Evolutionary conservation across 345 rosid genomes (phyloP), one percentile per base, ranked within the genome.

Genomic region (Dipteronia dyeriana): DNA sequence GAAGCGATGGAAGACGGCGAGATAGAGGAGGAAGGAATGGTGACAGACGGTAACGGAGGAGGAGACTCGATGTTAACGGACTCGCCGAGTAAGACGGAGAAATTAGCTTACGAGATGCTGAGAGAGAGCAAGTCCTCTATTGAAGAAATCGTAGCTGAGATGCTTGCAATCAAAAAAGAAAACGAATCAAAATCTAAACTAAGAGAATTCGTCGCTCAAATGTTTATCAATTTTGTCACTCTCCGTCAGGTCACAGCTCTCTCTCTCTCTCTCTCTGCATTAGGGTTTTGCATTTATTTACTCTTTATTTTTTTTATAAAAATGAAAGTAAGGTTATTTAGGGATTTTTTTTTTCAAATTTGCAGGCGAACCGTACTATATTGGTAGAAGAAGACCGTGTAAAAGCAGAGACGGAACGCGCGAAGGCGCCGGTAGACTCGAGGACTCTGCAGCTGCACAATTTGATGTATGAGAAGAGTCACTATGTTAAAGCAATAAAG

Each of bases 381-480:
- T 83, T 94, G 78, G 76, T 80, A 59, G 94, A 92, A 80, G 98
- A 96, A 84, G 98, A 92, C 70, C 85, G 81, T 61, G 89, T 83
- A 75, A 96, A 90, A 71, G 80, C 87, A 26, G 97, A 91, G 77
- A 94, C 89, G 11, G 98, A 92, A 66, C 83, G 82, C 14, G 89
- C 92, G 7, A 94, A 94, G 79, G 90, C 93, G 23, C 93, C 97
- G 0, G 86, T 94, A 65, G 97, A 96, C 73, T 87, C 88, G 70
- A 90, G 97, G 70, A 85, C 97, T 1, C 71, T 96, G 83, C 91
- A 91, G 87, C 91, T 91, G 38, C 97, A 94, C 63, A 96, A 88
- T 81, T 84, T 94, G 78, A 91, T 90, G 95, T 96, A 96, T 65
- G 99, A 96, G 93, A 96, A 92, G 86, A 89, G 90, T 47, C 95